Evolutionary conservation across 805 yeast species (phyloP).

Genomic region (Wickerhamiella azymoides): DNA sequence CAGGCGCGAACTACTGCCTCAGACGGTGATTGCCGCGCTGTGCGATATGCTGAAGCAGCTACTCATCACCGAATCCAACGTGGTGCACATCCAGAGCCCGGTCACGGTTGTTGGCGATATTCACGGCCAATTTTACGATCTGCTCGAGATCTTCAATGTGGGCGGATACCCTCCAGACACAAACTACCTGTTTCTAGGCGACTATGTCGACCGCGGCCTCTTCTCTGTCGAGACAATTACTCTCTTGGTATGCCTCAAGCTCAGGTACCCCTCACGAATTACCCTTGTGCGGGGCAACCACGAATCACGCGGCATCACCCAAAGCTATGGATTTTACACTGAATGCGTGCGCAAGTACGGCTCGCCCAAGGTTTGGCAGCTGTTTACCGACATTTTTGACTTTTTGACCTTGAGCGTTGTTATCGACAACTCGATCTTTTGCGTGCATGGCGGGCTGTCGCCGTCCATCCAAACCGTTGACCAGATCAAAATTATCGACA

Average conservation of each 20-base stretch:
- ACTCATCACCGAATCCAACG: slow-evolving; percentile 68
- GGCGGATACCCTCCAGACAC: slow-evolving; percentile 93
- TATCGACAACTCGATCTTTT: slow-evolving; percentile 77
- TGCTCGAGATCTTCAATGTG: slow-evolving; percentile 80
- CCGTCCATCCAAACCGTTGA: slow-evolving; percentile 92
- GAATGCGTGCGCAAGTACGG: slow-evolving; percentile 90
- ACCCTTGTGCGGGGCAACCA: slow-evolving; percentile 86
- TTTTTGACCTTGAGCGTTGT: slow-evolving; percentile 79
- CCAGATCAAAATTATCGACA: slow-evolving; percentile 76
- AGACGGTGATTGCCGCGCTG: slow-evolving; percentile 51
- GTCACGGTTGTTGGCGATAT: slow-evolving; percentile 95
- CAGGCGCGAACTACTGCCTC: slow-evolving; percentile 53
- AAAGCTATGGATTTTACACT: slow-evolving; percentile 91
- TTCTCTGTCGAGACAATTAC: slow-evolving; percentile 89
- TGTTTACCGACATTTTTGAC: slow-evolving; percentile 87
- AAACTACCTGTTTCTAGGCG: slow-evolving; percentile 85
- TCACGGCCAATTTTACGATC: slow-evolving; percentile 93
- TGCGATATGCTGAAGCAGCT: slow-evolving; percentile 76
- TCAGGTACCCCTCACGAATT: slow-evolving; percentile 77
- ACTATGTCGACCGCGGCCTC: slow-evolving; percentile 91
- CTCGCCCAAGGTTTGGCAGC: slow-evolving; percentile 64
- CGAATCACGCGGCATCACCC: slow-evolving; percentile 92
- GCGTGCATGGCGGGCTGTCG: slow-evolving; percentile 93
- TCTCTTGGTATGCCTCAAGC: slow-evolving; percentile 62
- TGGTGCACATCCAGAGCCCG: slow-evolving; percentile 70